Evolutionary conservation across 2,329 filamentous ascomycete species (phyloP).

Genomic region (Chrysoporthe cubensis): DNA sequence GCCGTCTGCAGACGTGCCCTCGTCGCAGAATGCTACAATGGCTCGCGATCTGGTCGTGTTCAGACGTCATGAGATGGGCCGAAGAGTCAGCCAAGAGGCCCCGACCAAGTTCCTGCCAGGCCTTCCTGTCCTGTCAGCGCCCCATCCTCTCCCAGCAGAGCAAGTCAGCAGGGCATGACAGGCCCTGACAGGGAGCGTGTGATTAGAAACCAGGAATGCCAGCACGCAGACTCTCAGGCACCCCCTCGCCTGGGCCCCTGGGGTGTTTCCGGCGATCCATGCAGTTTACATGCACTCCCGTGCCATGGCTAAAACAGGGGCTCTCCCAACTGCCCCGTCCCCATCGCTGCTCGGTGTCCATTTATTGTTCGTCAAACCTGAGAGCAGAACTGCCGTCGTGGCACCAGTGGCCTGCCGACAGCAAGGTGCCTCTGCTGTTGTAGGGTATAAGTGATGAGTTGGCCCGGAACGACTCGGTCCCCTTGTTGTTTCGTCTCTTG

Average conservation of each 20-base stretch:
- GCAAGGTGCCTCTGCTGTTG: too few relatives aligned
- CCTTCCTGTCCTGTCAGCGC: neutral
- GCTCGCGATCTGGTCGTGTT: neutral
- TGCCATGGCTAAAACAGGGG: conserved; percentile 22
- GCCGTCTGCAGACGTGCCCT: neutral
- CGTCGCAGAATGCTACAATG: neutral
- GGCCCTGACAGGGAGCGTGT: conserved; percentile 3
- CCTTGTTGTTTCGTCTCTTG: too few relatives aligned
- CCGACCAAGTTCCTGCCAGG: neutral
- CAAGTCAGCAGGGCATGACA: conserved; percentile 15
- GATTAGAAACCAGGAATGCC: conserved; percentile 13
- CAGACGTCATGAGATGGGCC: neutral
- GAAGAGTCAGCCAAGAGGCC: neutral
- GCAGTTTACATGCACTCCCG: conserved; percentile 7
- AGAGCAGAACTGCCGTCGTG: neutral
- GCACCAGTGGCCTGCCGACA: too few relatives aligned
- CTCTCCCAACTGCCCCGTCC: neutral
- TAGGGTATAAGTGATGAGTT: too few relatives aligned
- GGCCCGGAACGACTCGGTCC: too few relatives aligned
- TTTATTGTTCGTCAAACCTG: neutral
- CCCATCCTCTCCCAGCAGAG: neutral
- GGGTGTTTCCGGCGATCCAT: conserved; percentile 19
- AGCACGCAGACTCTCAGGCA: conserved; percentile 3
- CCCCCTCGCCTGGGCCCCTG: neutral
- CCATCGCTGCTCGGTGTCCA: neutral